These are phyloP conservation scores for Gamsiella multidivaricata DNA, from an alignment of 192 early-diverging fungal species.

Conservation along the genomic window DNA sequence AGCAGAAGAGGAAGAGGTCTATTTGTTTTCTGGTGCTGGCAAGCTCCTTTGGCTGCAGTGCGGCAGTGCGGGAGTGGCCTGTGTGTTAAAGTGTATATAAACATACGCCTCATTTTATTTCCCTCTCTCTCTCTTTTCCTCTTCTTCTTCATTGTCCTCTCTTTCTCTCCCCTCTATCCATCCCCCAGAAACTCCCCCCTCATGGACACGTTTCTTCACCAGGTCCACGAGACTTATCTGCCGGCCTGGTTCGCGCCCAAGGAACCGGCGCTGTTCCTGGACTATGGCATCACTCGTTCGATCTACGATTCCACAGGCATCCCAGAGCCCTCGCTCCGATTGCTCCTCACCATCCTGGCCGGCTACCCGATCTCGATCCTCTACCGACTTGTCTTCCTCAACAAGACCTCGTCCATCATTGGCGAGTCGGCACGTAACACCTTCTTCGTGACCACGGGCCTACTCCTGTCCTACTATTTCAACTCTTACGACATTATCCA, in stretches of 20 bases:
- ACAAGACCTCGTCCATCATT: constrained; percentile 48
- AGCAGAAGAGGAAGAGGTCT: too few species aligned
- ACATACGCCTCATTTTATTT: too few species aligned
- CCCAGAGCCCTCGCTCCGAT: constrained; percentile 62
- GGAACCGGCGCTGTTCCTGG: constrained; percentile 30
- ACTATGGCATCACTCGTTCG: constrained; percentile 45
- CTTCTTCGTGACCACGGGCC: constrained; percentile 57
- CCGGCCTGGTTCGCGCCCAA: constrained; percentile 47
- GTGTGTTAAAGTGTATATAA: too few species aligned
- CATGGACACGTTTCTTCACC: constrained; percentile 31
- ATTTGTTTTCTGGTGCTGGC: too few species aligned
- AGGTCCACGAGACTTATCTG: constrained; percentile 20
- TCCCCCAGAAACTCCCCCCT: too few species aligned
- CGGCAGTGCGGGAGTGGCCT: too few species aligned
- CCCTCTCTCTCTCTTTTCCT: too few species aligned
- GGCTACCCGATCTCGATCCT: constrained; percentile 60
- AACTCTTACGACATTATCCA: constrained; percentile 61
- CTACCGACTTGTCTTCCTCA: constrained; percentile 58
- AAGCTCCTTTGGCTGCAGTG: too few species aligned
- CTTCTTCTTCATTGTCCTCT: too few species aligned
- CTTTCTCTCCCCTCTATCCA: too few species aligned
- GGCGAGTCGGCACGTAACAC: constrained; percentile 59
- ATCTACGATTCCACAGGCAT: constrained; percentile 54
- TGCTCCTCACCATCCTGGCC: constrained; percentile 58
- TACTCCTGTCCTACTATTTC: constrained; percentile 61